Evolutionary conservation across 164 flowering plant genomes (phyloP).

Genomic region (Magnolia changhungtana): DNA sequence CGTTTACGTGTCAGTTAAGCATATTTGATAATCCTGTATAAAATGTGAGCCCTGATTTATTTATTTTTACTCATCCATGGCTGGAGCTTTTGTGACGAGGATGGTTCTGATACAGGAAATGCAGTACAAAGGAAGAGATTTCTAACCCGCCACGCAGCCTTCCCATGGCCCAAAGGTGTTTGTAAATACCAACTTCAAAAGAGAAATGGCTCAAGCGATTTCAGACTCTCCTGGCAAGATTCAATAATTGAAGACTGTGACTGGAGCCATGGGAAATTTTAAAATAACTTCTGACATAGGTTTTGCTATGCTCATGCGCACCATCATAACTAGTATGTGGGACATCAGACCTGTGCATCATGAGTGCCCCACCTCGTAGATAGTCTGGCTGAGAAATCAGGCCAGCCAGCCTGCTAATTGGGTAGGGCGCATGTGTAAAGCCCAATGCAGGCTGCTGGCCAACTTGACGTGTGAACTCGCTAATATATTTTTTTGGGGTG

Average conservation of each 20-base stretch:
- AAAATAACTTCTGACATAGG: neutral
- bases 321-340: no score
- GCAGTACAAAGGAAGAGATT: constrained; percentile 65
- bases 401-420: no score
- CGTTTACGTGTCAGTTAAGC: neutral
- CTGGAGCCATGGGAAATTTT: neutral
- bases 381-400: no score
- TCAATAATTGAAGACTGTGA: constrained; percentile 1
- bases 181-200: constrained; percentile 13
- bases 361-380: no score
- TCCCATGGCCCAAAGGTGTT: neutral
- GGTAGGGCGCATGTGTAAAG: no score
- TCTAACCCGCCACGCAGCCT: constrained; percentile 15
- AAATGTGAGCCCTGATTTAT: neutral
- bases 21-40: neutral
- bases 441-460: no score
- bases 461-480: no score
- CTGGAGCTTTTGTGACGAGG: neutral
- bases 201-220: neutral
- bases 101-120: constrained; percentile 47
- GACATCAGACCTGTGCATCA: no score
- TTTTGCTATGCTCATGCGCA: no score
- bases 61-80: neutral
- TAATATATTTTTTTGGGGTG: neutral
- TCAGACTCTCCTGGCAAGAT: neutral